A percentile compares a stretch with the other conserved stretches of the same genome.
Conservation (phyloP, 139 green algal species). For the Nannochloris sp. region DNA sequence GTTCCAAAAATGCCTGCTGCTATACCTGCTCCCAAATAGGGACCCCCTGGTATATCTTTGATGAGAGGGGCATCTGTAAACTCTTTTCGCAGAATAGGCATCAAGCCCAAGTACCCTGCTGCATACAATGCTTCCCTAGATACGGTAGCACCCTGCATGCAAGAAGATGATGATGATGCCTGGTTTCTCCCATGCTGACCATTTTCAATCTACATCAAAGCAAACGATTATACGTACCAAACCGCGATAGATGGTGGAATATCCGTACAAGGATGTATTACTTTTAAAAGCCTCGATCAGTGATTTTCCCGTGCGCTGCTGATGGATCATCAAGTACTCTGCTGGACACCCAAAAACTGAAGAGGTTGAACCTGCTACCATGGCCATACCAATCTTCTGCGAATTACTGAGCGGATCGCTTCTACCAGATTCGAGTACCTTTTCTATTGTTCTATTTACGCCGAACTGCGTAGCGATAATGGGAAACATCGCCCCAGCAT, state of each 20-base stretch:
- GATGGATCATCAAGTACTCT: conserved; percentile 87
- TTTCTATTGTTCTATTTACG: conserved; percentile 49
- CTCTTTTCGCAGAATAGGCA: conserved; percentile 49
- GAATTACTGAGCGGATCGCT: conserved; percentile 3
- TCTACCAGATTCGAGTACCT: conserved; percentile 5
- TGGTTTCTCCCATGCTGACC: too few relatives aligned
- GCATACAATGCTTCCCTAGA: conserved; percentile 71
- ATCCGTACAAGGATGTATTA: conserved; percentile 37
- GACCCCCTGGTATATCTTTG: conserved; percentile 23
- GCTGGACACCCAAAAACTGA: conserved; percentile 59
- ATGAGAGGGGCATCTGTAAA: conserved; percentile 25
- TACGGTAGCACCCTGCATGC: conserved; percentile 28
- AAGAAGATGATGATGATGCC: neutral
- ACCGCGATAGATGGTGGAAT: conserved; percentile 40
- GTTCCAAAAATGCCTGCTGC: conserved; percentile 61
- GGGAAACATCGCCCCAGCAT: conserved; percentile 70
- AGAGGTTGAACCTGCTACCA: conserved; percentile 48
- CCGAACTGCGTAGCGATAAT: conserved; percentile 87
- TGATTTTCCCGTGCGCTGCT: conserved; percentile 59
- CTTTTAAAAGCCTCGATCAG: conserved; percentile 35
- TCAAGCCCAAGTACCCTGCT: conserved; percentile 68
- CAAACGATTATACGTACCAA: conserved; percentile 37
- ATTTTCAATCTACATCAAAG: neutral
- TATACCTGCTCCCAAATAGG: conserved; percentile 49
- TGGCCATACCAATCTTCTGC: conserved; percentile 28